phyloP scores from a whole-genome alignment of 176 grass and related monocot genomes.

The Leersia perrieri region DNA sequence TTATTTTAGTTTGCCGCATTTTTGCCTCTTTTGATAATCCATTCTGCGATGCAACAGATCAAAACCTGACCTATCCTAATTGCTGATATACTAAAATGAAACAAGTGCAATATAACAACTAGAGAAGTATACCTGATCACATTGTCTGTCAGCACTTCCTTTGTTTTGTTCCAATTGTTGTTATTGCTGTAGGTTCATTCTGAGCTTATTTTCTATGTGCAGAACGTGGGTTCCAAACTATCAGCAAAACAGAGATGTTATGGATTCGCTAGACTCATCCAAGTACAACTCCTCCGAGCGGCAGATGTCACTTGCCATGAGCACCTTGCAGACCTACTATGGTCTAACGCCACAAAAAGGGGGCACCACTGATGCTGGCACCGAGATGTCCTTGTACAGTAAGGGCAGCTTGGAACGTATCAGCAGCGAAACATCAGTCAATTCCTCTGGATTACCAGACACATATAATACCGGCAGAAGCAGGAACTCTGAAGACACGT shows the following conservation, averaged over 20 bases:
- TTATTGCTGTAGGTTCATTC: not conserved
- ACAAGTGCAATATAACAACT: not conserved
- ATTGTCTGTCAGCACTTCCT: not conserved
- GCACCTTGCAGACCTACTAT: slow-evolving; percentile 66
- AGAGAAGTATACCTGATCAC: not conserved
- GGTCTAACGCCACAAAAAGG: slow-evolving; percentile 39
- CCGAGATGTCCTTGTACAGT: slow-evolving; percentile 68
- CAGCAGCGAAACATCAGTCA: slow-evolving; percentile 20
- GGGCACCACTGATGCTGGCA: slow-evolving; percentile 25
- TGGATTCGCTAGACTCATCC: slow-evolving; percentile 27
- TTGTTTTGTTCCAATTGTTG: not conserved
- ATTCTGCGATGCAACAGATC: not conserved
- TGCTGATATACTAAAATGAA: not conserved
- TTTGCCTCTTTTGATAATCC: not conserved
- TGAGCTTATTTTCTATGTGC: not conserved
- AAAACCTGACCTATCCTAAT: not conserved
- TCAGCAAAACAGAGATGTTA: slow-evolving; percentile 25
- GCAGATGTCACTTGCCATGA: slow-evolving; percentile 60
- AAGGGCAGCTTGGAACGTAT: slow-evolving; percentile 10
- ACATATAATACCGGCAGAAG: not conserved
- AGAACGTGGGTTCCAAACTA: slow-evolving; percentile 45
- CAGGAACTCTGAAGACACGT: not conserved
- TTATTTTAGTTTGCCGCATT: not conserved
- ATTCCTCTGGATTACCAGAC: not conserved
- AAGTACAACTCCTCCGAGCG: slow-evolving; percentile 31